Percentiles rank a stretch among this genome's conserved stretches.
phyloP scores from a whole-genome alignment of 805 yeast species.

The Wickerhamiella bombiphila region DNA sequence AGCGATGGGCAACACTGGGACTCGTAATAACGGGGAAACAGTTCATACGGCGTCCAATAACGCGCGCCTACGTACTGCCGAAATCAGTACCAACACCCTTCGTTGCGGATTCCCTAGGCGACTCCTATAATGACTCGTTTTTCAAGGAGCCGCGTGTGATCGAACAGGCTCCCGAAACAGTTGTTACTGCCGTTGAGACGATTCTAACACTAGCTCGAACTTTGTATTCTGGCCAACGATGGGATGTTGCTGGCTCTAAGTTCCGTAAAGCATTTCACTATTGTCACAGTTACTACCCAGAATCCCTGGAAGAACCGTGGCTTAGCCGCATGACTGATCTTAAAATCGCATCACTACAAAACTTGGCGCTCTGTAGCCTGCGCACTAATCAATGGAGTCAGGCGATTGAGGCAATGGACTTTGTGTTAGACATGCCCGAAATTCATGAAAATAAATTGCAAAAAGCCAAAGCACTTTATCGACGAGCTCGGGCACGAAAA shows the following conservation, averaged over 20 bases:
- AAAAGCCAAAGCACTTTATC: constrained; percentile 69
- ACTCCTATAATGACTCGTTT: constrained; percentile 15
- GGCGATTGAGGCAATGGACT: constrained; percentile 44
- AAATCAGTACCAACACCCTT: constrained; percentile 16
- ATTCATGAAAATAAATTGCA: constrained; percentile 38
- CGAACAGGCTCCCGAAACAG: constrained; percentile 14
- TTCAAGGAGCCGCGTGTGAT: constrained; percentile 17
- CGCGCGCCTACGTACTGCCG: constrained; percentile 5
- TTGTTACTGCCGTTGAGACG: constrained; percentile 7
- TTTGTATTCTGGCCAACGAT: constrained; percentile 48
- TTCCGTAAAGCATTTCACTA: constrained; percentile 61
- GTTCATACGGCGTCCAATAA: constrained; percentile 2
- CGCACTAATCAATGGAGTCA: constrained; percentile 38
- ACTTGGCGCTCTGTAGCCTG: constrained; percentile 58
- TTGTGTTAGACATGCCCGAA: constrained; percentile 47
- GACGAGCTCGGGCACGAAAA: constrained; percentile 63
- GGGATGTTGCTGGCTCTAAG: constrained; percentile 45
- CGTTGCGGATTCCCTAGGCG: constrained; percentile 15
- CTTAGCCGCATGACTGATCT: constrained; percentile 30
- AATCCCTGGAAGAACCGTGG: constrained; percentile 25
- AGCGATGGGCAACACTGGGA: constrained; percentile 8
- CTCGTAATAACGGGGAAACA: constrained; percentile 16
- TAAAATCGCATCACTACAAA: constrained; percentile 51
- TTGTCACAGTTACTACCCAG: constrained; percentile 60
- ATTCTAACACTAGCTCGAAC: constrained; percentile 51